Percentiles rank a stretch among this genome's conserved stretches.
Conservation (phyloP, 208 protist genomes). For the Crithidia acanthocephali region DNA sequence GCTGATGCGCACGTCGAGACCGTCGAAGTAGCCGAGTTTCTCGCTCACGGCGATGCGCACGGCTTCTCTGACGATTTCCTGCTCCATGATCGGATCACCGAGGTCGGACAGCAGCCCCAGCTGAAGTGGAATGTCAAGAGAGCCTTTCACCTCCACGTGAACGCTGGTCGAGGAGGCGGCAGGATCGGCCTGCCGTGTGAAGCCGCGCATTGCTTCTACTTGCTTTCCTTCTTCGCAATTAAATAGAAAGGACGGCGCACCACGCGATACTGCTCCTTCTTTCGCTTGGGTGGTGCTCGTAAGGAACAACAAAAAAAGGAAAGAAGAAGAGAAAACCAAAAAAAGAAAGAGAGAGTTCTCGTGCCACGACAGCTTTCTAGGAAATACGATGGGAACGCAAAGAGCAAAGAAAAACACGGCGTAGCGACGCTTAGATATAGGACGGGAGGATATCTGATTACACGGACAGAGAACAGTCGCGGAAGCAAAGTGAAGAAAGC, state of each 20-base stretch:
- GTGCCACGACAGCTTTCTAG: no score
- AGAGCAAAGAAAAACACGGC: no score
- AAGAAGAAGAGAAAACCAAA: background rate
- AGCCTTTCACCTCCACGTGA: slow-evolving; percentile 55
- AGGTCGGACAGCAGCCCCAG: slow-evolving; percentile 55
- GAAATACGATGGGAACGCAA: no score
- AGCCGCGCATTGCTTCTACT: background rate
- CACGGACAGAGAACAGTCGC: no score
- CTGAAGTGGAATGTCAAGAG: slow-evolving; percentile 53
- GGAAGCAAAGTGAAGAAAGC: no score
- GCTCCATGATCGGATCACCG: slow-evolving; percentile 60
- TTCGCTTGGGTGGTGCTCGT: no score
- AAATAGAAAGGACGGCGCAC: background rate
- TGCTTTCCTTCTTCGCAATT: background rate
- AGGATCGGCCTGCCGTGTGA: background rate
- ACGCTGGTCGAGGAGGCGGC: slow-evolving; percentile 21
- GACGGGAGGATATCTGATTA: no score
- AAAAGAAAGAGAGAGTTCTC: background rate
- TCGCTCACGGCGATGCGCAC: slow-evolving; percentile 70
- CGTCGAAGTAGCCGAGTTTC: slow-evolving; percentile 69
- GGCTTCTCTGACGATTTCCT: slow-evolving; percentile 71
- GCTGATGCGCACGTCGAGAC: slow-evolving; percentile 43
- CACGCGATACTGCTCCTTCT: no score
- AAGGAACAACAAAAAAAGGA: background rate
- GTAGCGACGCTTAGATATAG: no score